phyloP scores from a whole-genome alignment of 257 asterid genomes.

The Forsythia viridissima region DNA sequence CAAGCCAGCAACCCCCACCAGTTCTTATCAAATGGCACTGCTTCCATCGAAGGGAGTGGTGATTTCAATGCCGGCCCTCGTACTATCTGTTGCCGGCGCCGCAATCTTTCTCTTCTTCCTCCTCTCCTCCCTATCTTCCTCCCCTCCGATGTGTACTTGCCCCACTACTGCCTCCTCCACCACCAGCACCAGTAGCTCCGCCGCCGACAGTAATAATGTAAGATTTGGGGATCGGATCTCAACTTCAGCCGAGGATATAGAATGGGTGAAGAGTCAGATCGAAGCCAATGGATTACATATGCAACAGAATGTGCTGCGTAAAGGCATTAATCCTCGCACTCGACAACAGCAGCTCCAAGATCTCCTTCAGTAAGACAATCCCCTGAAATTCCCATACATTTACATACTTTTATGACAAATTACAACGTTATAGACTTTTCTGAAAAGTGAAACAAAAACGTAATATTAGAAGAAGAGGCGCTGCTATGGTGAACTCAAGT shows the following conservation, averaged over 20 bases:
- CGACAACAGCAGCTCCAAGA: slow-evolving; percentile 91
- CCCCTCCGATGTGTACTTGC: slow-evolving; percentile 58
- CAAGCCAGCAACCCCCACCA: too few species aligned
- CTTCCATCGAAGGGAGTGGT: slow-evolving; percentile 68
- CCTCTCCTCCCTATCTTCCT: slow-evolving; percentile 42
- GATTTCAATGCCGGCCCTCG: slow-evolving; percentile 66
- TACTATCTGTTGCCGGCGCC: slow-evolving; percentile 54
- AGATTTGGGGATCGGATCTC: slow-evolving; percentile 45
- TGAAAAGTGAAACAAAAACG: too few species aligned
- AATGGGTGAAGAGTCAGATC: slow-evolving; percentile 75
- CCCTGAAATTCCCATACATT: too few species aligned
- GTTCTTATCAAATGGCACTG: slow-evolving; percentile 39
- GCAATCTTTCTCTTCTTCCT: slow-evolving; percentile 53
- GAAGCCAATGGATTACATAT: slow-evolving; percentile 82
- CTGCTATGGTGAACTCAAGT: background rate
- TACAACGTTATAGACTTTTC: too few species aligned
- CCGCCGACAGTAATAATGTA: background rate
- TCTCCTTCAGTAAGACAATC: slow-evolving; percentile 42
- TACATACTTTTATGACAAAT: too few species aligned
- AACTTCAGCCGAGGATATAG: slow-evolving; percentile 62
- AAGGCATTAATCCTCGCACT: slow-evolving; percentile 96
- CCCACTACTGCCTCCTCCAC: slow-evolving; percentile 26
- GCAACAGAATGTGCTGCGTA: slow-evolving; percentile 80
- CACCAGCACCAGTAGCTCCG: background rate
- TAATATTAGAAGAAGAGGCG: too few species aligned